These are phyloP conservation scores for Trichoderma koningiopsis DNA, from an alignment of 2,329 filamentous ascomycete genomes.

Conservation along the genomic window DNA sequence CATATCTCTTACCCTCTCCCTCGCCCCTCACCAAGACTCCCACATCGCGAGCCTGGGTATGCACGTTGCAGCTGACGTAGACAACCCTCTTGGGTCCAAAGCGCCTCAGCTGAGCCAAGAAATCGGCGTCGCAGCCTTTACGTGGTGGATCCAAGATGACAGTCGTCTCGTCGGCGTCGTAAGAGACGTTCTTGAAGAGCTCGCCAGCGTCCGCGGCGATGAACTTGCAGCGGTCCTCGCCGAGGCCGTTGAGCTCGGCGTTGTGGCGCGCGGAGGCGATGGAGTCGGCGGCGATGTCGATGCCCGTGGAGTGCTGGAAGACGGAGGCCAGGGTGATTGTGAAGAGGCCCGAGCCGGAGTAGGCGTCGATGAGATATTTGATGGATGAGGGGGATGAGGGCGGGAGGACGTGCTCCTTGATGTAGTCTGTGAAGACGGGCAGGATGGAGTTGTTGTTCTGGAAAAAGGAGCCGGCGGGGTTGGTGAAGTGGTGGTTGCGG, in stretches of 20 bases:
- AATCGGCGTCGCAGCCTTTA: constrained; percentile 88
- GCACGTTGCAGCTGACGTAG: constrained; percentile 97
- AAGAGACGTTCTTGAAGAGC: constrained; percentile 76
- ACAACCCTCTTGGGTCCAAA: constrained; percentile 80
- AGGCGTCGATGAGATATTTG: constrained; percentile 93
- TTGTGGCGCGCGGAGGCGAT: constrained; percentile 81
- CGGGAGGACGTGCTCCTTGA: constrained; percentile 74
- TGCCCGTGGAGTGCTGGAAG: constrained; percentile 83
- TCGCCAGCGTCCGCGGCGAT: constrained; percentile 83
- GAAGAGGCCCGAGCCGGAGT: constrained; percentile 96
- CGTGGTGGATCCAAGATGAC: constrained; percentile 97
- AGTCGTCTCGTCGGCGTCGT: constrained; percentile 78
- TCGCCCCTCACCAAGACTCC: constrained; percentile 79
- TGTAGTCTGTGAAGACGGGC: constrained; percentile 80
- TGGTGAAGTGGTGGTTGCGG: constrained; percentile 80
- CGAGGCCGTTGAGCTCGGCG: constrained; percentile 73
- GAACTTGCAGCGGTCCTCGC: constrained; percentile 71
- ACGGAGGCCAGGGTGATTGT: constrained; percentile 87
- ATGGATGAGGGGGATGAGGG: constrained; percentile 51
- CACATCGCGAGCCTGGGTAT: constrained; percentile 93
- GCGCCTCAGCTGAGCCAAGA: constrained; percentile 75
- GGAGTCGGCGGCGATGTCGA: constrained; percentile 81
- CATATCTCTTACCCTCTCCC: constrained; percentile 60
- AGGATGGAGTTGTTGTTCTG: constrained; percentile 99
- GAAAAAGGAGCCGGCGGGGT: constrained; percentile 93